These are phyloP conservation scores for Tylopilus felleus DNA, from an alignment of 768 basidiomycete species.

Conservation along the genomic window DNA sequence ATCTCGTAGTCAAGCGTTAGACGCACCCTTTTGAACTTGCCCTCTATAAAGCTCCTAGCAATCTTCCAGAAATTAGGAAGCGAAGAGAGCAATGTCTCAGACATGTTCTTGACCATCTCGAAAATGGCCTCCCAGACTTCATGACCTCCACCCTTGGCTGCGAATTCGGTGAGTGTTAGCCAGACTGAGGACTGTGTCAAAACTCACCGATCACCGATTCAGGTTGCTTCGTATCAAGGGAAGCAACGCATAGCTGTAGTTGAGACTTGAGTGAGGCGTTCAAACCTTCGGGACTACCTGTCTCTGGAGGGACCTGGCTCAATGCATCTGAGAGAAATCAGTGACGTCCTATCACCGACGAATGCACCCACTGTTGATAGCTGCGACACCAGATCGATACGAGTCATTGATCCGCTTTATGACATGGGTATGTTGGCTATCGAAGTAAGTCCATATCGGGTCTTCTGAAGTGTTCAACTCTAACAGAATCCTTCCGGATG, in stretches of 20 bases:
- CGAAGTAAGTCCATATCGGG: slow-evolving; percentile 94
- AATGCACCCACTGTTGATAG: slow-evolving; percentile 44
- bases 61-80: slow-evolving; percentile 95
- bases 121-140: slow-evolving; percentile 80
- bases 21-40: slow-evolving; percentile 83
- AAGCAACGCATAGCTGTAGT: slow-evolving; percentile 55
- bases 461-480: slow-evolving; percentile 87
- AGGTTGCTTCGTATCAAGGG: slow-evolving; percentile 60
- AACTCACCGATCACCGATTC: slow-evolving; percentile 58
- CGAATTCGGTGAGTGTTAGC: neutral
- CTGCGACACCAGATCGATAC: slow-evolving; percentile 49
- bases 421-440: slow-evolving; percentile 87
- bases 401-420: slow-evolving; percentile 69
- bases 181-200: neutral
- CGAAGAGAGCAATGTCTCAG: slow-evolving; percentile 77
- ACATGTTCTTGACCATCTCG: slow-evolving; percentile 80
- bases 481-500: slow-evolving; percentile 64
- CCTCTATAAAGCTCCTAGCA: slow-evolving; percentile 86
- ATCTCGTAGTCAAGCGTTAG: neutral
- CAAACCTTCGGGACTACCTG: slow-evolving; percentile 36
- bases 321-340: slow-evolving; percentile 39
- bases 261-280: slow-evolving; percentile 49
- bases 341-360: neutral
- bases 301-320: slow-evolving; percentile 40
- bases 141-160: slow-evolving; percentile 69